A percentile compares a stretch with the other conserved stretches of the same genome.
Evolutionary conservation across 495 filamentous ascomycete genomes (phyloP).

Genomic region (Pseudevernia furfuracea): DNA sequence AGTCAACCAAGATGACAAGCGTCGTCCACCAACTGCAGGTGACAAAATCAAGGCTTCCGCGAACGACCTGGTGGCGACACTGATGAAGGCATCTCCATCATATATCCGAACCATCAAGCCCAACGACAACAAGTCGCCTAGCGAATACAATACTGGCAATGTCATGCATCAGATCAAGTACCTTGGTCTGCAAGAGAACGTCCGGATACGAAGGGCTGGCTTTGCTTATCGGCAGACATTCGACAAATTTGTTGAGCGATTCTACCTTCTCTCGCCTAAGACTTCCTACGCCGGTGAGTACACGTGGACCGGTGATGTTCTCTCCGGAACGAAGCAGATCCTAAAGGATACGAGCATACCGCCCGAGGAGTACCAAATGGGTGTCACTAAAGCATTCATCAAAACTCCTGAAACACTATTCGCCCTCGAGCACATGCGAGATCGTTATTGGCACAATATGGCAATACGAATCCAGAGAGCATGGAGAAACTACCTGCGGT

Average conservation of each 20-base stretch:
- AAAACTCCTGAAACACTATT: constrained; percentile 98
- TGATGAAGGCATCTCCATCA: constrained; percentile 94
- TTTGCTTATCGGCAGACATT: constrained; percentile 98
- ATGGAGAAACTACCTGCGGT: constrained; percentile 92
- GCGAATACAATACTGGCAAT: constrained; percentile 83
- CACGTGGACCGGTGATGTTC: constrained; percentile 82
- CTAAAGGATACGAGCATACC: constrained; percentile 94
- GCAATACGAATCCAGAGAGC: constrained; percentile 94
- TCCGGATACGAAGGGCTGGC: constrained; percentile 90
- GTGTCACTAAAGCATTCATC: constrained; percentile 94
- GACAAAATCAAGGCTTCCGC: constrained; percentile 97
- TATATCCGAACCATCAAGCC: constrained; percentile 99
- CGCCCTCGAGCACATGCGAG: constrained; percentile 93
- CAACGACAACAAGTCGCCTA: constrained; percentile 94
- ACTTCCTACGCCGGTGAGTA: constrained; percentile 96
- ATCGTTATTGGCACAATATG: constrained; percentile 99
- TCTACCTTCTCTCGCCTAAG: constrained; percentile 90
- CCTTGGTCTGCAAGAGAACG: constrained; percentile 96
- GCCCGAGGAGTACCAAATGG: constrained; percentile 92
- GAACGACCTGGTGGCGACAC: constrained; percentile 86
- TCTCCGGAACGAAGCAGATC: constrained; percentile 85
- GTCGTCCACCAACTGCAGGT: constrained; percentile 86
- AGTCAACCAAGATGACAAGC: constrained; percentile 92
- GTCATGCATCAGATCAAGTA: constrained; percentile 99
- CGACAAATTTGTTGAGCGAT: constrained; percentile 96